Evolutionary conservation across 192 early-diverging fungal genomes (phyloP).

Genomic region (Dissophora globulifera): DNA sequence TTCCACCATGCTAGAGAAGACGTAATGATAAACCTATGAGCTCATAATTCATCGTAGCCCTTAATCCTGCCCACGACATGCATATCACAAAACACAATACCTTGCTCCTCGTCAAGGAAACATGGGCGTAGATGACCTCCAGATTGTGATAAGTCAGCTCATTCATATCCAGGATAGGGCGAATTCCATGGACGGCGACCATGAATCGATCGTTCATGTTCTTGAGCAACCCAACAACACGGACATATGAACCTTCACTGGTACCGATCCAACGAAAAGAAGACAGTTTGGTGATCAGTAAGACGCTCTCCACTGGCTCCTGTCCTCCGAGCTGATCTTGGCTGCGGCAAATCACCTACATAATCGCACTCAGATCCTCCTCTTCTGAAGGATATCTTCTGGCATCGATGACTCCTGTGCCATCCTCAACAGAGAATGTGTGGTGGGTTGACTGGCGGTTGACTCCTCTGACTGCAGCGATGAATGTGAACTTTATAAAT

Average conservation of each 20-base stretch:
- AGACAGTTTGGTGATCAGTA: too few relatives aligned
- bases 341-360: too few relatives aligned
- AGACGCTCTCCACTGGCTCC: too few relatives aligned
- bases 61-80: neutral
- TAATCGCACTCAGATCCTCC: conserved; percentile 22
- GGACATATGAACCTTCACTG: conserved; percentile 74
- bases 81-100: conserved; percentile 8
- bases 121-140: conserved; percentile 73
- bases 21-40: neutral
- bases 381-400: conserved; percentile 67
- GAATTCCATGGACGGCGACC: conserved; percentile 66
- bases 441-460: conserved; percentile 65
- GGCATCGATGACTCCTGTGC: conserved; percentile 80
- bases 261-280: neutral
- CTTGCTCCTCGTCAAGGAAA: conserved; percentile 61
- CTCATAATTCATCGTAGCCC: neutral
- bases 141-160: conserved; percentile 83
- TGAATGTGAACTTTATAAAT: conserved; percentile 67
- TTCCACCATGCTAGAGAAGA: neutral
- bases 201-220: conserved; percentile 66
- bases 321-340: too few relatives aligned
- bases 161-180: conserved; percentile 74
- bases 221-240: conserved; percentile 76
- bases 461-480: conserved; percentile 74
- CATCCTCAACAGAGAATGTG: conserved; percentile 83